Percentiles rank a stretch among this genome's conserved stretches.
These are phyloP conservation scores for Podaxis sp. DNA, from an alignment of 768 basidiomycete genomes.

Conservation along the genomic window DNA sequence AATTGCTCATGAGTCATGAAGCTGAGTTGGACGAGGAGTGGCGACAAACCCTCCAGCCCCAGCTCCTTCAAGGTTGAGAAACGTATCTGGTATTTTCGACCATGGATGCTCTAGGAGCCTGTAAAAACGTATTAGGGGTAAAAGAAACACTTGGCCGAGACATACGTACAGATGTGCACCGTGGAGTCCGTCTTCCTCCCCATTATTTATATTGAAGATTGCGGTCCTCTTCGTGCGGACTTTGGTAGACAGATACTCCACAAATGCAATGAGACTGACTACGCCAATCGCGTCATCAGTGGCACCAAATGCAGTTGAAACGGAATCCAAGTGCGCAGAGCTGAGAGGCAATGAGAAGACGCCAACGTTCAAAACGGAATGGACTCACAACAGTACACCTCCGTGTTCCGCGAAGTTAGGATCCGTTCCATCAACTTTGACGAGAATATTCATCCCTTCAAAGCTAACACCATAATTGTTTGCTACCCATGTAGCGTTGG, in stretches of 20 bases:
- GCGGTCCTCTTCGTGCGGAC: constrained; percentile 54
- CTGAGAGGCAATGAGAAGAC: constrained; percentile 50
- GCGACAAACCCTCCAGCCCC: constrained; percentile 60
- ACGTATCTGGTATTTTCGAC: constrained; percentile 56
- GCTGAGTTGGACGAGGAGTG: not conserved
- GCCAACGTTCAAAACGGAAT: constrained; percentile 18
- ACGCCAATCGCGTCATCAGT: constrained; percentile 74
- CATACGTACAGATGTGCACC: constrained; percentile 53
- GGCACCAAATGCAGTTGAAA: constrained; percentile 62
- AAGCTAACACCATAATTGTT: constrained; percentile 37
- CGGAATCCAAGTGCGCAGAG: constrained; percentile 76
- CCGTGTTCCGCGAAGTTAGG: constrained; percentile 26
- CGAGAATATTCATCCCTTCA: constrained; percentile 59
- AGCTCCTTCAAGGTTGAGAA: constrained; percentile 76
- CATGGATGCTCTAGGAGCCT: constrained; percentile 70
- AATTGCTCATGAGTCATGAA: constrained; percentile 5
- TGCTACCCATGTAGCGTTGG: constrained; percentile 42
- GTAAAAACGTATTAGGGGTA: not conserved
- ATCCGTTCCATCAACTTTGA: constrained; percentile 53
- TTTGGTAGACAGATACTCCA: constrained; percentile 41
- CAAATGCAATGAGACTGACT: constrained; percentile 54
- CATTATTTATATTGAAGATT: constrained; percentile 77
- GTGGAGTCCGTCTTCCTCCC: constrained; percentile 67
- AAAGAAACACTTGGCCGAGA: not conserved
- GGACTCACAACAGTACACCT: constrained; percentile 42